These are phyloP conservation scores for Pythium graminicola DNA, from an alignment of 352 stramenopile genomes.

Conservation along the genomic window DNA sequence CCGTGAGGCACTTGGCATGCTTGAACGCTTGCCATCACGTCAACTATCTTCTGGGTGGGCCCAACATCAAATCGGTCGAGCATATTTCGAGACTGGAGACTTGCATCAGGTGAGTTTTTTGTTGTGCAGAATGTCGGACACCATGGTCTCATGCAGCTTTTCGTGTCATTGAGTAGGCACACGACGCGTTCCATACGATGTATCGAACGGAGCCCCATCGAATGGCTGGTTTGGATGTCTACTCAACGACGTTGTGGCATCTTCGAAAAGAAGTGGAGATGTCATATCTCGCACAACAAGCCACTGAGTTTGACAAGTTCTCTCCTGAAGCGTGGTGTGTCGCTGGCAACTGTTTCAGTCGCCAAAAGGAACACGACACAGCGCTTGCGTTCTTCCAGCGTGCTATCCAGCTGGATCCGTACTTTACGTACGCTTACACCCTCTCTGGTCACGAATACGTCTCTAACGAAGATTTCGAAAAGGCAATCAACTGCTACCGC, in stretches of 20 bases:
- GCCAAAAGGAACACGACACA: conserved; percentile 97
- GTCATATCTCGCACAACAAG: conserved; percentile 93
- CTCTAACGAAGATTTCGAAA: conserved; percentile 97
- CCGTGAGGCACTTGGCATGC: conserved; percentile 80
- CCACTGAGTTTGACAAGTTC: conserved; percentile 90
- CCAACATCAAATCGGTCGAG: conserved; percentile 89
- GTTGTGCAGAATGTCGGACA: background rate
- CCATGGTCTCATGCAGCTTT: background rate
- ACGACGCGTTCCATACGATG: conserved; percentile 87
- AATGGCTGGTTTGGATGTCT: conserved; percentile 92
- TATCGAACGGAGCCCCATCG: conserved; percentile 87
- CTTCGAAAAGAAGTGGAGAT: conserved; percentile 97
- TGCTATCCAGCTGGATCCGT: conserved; percentile 92
- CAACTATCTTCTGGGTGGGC: conserved; percentile 93
- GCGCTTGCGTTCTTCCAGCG: conserved; percentile 95
- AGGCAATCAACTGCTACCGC: conserved; percentile 93
- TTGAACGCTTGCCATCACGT: conserved; percentile 69
- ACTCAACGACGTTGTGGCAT: conserved; percentile 96
- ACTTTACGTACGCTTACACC: conserved; percentile 97
- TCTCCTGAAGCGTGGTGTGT: conserved; percentile 94
- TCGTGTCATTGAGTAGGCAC: conserved; percentile 38
- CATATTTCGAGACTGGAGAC: conserved; percentile 95
- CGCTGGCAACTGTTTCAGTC: conserved; percentile 96
- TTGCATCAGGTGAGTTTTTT: conserved; percentile 63
- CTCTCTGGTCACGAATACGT: conserved; percentile 97